A percentile compares a stretch with the other conserved stretches of the same genome.
Evolutionary conservation across 2,329 filamentous ascomycete genomes (phyloP).

Genomic region (Aspergillaceae sp.): DNA sequence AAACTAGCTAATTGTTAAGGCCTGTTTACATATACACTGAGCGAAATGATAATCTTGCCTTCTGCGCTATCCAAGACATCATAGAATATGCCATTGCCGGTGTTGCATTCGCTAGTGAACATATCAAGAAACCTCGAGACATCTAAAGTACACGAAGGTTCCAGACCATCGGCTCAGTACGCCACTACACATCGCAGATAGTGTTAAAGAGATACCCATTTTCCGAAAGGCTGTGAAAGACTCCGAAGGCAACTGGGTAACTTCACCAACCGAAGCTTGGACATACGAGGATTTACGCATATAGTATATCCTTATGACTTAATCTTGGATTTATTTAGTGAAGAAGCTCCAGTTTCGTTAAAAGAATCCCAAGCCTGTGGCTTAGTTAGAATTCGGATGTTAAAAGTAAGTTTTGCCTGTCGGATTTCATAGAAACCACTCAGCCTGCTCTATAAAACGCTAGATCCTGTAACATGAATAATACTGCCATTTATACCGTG

Average conservation of each 20-base stretch:
- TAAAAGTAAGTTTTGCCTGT: too few species aligned
- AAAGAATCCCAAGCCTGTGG: too few species aligned
- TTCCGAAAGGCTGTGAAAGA: constrained; percentile 7
- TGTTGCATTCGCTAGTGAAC: constrained; percentile 12
- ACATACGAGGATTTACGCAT: constrained; percentile 2
- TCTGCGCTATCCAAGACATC: constrained; percentile 15
- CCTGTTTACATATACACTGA: constrained; percentile 11
- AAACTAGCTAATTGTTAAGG: constrained; percentile 12
- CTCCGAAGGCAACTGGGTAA: constrained; percentile 4
- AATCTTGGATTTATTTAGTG: too few species aligned
- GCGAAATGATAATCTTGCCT: constrained; percentile 11
- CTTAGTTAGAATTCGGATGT: too few species aligned
- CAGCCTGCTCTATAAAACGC: too few species aligned
- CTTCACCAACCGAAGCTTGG: constrained; percentile 5
- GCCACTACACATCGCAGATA: constrained; percentile 15
- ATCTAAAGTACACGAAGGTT: constrained; percentile 13
- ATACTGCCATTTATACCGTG: too few species aligned
- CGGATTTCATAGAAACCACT: too few species aligned
- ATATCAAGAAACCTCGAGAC: constrained; percentile 12
- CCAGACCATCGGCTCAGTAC: constrained; percentile 14
- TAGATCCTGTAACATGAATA: too few species aligned
- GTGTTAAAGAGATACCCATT: constrained; percentile 10
- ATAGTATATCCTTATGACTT: too few species aligned
- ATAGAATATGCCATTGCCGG: constrained; percentile 16
- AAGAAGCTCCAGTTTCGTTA: too few species aligned